Conservation (phyloP, 495 filamentous ascomycete species). For the Xylaria nigripes region DNA sequence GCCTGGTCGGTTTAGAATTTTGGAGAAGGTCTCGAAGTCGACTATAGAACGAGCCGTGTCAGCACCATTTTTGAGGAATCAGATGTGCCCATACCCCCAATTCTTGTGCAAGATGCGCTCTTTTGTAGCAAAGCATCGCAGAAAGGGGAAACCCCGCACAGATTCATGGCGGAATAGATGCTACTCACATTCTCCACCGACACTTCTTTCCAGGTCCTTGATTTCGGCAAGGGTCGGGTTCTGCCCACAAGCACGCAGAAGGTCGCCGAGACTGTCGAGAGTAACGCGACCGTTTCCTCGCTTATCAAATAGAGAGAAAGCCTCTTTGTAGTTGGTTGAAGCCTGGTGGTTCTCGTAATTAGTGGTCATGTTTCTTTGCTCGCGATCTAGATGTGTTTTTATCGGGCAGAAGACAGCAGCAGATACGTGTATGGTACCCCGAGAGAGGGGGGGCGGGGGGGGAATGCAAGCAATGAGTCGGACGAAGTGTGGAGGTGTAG, state of each 20-base stretch:
- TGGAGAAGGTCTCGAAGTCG: constrained; percentile 94
- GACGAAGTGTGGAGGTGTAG: background rate
- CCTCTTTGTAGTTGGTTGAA: constrained; percentile 99
- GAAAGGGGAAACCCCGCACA: background rate
- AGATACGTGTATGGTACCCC: background rate
- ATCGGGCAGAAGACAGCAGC: background rate
- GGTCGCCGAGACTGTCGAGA: constrained; percentile 79
- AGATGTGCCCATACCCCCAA: background rate
- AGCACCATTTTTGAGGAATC: background rate
- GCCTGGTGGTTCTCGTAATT: constrained; percentile 55
- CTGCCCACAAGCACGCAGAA: constrained; percentile 93
- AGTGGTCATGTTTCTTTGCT: constrained; percentile 35
- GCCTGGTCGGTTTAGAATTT: constrained; percentile 91
- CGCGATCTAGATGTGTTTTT: background rate
- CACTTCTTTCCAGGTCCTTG: constrained; percentile 72
- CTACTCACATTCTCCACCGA: constrained; percentile 81
- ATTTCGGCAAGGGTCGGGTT: constrained; percentile 95
- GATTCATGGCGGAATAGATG: constrained; percentile 4
- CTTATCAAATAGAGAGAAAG: constrained; percentile 98
- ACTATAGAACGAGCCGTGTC: constrained; percentile 44
- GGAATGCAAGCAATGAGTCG: background rate
- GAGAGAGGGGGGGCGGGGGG: too few species aligned
- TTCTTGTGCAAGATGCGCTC: background rate
- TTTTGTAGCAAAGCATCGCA: background rate
- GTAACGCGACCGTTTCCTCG: constrained; percentile 86